Evolutionary conservation across 2,329 filamentous ascomycete species (phyloP).

Genomic region (Sporothrix euskadiensis): DNA sequence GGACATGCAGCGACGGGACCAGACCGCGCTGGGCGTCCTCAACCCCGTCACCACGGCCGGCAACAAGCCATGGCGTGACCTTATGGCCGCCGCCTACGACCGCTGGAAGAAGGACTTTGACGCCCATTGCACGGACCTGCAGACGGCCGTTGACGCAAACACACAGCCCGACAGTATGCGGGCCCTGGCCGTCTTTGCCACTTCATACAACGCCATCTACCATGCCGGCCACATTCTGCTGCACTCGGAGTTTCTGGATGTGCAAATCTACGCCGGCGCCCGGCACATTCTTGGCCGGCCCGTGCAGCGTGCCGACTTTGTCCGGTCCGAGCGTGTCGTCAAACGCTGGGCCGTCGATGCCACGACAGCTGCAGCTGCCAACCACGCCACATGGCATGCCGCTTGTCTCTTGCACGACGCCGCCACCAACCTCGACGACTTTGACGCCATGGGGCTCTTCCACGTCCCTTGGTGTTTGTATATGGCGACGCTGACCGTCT

Average conservation of each 20-base stretch:
- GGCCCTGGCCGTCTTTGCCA: constrained; percentile 15
- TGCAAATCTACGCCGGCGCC: constrained; percentile 33
- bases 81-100: constrained; percentile 25
- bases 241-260: constrained; percentile 30
- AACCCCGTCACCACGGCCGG: neutral
- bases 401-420: constrained; percentile 29
- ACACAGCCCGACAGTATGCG: neutral
- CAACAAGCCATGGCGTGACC: constrained; percentile 23
- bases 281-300: constrained; percentile 31
- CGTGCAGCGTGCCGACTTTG: constrained; percentile 30
- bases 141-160: neutral
- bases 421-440: constrained; percentile 16
- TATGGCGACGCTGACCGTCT: constrained; percentile 31
- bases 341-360: constrained; percentile 27
- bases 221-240: constrained; percentile 29
- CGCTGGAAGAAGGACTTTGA: constrained; percentile 31
- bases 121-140: constrained; percentile 6
- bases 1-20: constrained; percentile 34
- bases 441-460: constrained; percentile 30
- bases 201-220: constrained; percentile 29
- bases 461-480: constrained; percentile 33
- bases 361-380: neutral
- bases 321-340: constrained; percentile 30
- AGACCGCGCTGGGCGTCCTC: constrained; percentile 27
- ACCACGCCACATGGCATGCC: constrained; percentile 29